phyloP scores from a whole-genome alignment of 176 grass and related monocot genomes.

The Leersia perrieri region DNA sequence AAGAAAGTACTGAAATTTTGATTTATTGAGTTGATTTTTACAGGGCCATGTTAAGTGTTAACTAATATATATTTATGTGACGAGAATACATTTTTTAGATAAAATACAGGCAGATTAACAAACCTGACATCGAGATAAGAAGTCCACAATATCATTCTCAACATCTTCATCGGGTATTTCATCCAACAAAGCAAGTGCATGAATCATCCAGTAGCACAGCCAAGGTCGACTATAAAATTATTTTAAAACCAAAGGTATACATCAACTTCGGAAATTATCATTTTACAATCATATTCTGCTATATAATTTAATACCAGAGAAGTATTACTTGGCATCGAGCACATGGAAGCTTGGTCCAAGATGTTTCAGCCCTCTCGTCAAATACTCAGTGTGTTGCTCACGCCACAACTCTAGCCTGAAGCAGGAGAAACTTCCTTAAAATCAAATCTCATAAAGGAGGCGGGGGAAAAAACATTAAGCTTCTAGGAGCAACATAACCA shows the following conservation, averaged over 20 bases:
- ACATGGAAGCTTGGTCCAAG: slow-evolving; percentile 68
- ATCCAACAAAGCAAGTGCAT: slow-evolving; percentile 70
- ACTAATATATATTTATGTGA: not conserved
- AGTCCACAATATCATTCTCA: slow-evolving; percentile 64
- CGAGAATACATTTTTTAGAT: slow-evolving; percentile 2
- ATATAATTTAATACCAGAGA: slow-evolving; percentile 14
- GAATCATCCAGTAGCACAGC: slow-evolving; percentile 97
- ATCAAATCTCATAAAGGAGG: not conserved
- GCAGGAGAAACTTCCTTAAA: not conserved
- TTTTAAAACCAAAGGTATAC: slow-evolving; percentile 8
- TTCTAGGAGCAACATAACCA: not conserved
- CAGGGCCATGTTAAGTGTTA: not conserved
- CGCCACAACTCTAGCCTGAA: slow-evolving; percentile 82
- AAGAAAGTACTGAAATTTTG: not conserved
- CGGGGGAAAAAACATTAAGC: not conserved
- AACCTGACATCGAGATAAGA: slow-evolving; percentile 89
- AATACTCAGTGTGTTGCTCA: slow-evolving; percentile 67
- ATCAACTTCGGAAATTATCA: not conserved
- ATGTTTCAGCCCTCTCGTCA: slow-evolving; percentile 56
- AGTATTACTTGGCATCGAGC: slow-evolving; percentile 78
- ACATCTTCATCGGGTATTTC: slow-evolving; percentile 70
- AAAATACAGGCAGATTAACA: slow-evolving; percentile 12
- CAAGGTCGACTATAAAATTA: slow-evolving; percentile 74
- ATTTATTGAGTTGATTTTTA: not conserved
- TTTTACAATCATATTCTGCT: not conserved